Base-by-base conservation (phyloP, 805 yeast genomes). In the Priceomyces haplophilus region DNA sequence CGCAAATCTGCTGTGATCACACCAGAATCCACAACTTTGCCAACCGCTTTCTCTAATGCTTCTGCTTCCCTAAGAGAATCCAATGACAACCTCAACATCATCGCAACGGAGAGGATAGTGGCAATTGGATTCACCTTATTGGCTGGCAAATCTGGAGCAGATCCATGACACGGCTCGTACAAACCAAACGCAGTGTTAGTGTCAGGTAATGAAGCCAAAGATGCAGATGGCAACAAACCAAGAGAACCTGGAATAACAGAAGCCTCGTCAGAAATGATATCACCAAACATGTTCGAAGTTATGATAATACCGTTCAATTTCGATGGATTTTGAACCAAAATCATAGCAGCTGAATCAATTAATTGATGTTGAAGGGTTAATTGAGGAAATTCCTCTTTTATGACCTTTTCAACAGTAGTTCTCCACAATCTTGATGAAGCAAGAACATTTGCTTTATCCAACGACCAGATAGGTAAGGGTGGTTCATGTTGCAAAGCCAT, bases 261-360 rank as follows among this genome's bases (percentile, higher is more conserved):
- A 23, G 98, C 97, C 73, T 93, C 99, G 65, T 93, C 99, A 43
- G 96, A 86, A 57, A 93, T 88, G 65, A 93, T 93, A 65, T 93
- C 99, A 60, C 99, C 99, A 65, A 93, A 93, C 96, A 93, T 91
- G 73, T 93, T 93, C 56, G 85, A 83, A 35, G 98, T 91, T 61
- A 93, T 80, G 39, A 93, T 81, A 40, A 93, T 78, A 68, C 99
- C 99, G 63, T 93, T 93, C 61, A 93, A 78, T 54, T 82, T 82
- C 34, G 90, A 85, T 56, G 99, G 99, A 48, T 79, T 81, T 70
- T 93, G 89, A 55, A 93, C 86, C 55, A 93, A 73, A 60, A 91
- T 91, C 99, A 93, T 93, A 39, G 99, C 98, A 41, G 99, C 99
- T 11, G 98, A 90, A 69, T 93, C 99, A 57, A 93, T 91, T 65